These are phyloP conservation scores for Aureobasidium leucospermi DNA, from an alignment of 2,329 filamentous ascomycete genomes.

Conservation along the genomic window DNA sequence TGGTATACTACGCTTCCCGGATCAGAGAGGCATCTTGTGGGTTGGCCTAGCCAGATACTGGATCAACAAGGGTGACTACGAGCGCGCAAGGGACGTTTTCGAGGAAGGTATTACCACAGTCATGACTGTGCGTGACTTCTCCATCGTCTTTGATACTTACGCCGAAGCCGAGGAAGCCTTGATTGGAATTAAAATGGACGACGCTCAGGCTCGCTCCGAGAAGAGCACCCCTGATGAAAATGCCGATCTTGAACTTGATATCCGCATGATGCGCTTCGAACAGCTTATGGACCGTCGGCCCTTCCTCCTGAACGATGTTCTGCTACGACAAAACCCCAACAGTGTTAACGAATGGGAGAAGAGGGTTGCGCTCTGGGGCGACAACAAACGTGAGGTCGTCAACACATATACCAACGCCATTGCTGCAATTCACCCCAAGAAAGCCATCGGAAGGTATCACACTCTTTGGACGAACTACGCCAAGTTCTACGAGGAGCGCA, in stretches of 20 bases:
- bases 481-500: slow-evolving; percentile 88
- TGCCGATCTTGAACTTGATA: slow-evolving; percentile 88
- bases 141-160: slow-evolving; percentile 91
- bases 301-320: slow-evolving; percentile 92
- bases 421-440: slow-evolving; percentile 85
- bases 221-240: slow-evolving; percentile 71
- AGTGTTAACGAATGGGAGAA: slow-evolving; percentile 98
- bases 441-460: slow-evolving; percentile 86
- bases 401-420: slow-evolving; percentile 94
- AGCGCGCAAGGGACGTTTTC: slow-evolving; percentile 84
- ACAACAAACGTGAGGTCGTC: slow-evolving; percentile 84
- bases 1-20: slow-evolving; percentile 81
- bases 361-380: slow-evolving; percentile 87
- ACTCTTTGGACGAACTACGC: slow-evolving; percentile 95
- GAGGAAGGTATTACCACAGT: slow-evolving; percentile 96
- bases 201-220: slow-evolving; percentile 70
- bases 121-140: slow-evolving; percentile 98
- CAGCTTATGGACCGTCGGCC: slow-evolving; percentile 95
- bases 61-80: slow-evolving; percentile 88
- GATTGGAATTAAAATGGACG: slow-evolving; percentile 84
- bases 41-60: slow-evolving; percentile 92
- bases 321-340: slow-evolving; percentile 91
- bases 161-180: slow-evolving; percentile 95
- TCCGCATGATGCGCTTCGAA: slow-evolving; percentile 96
- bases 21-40: slow-evolving; percentile 93